A percentile compares a stretch with the other conserved stretches of the same genome.
Evolutionary conservation across 176 grass and related monocot genomes (phyloP).

Genomic region (Oryza australiensis): DNA sequence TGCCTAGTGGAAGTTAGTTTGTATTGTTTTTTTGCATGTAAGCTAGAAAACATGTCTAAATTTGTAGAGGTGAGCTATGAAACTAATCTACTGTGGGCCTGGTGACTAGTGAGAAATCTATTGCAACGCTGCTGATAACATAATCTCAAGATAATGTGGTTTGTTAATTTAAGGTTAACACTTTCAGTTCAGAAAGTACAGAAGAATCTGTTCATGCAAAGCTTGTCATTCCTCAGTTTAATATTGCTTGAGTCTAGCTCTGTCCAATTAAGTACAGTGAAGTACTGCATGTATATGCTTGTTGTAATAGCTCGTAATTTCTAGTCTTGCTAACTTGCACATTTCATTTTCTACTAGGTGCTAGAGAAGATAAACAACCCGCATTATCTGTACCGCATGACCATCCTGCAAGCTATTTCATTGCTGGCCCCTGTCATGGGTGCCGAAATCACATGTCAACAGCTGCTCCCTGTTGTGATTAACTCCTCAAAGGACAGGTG

Average conservation of each 20-base stretch:
- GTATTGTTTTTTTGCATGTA: neutral
- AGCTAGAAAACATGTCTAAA: neutral
- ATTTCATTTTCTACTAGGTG: conserved; percentile 57
- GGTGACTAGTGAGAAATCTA: neutral
- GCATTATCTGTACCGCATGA: conserved; percentile 95
- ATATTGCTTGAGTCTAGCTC: neutral
- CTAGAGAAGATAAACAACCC: conserved; percentile 92
- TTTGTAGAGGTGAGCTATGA: neutral
- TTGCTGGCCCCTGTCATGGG: conserved; percentile 89
- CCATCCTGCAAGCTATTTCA: conserved; percentile 74
- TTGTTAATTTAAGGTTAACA: neutral
- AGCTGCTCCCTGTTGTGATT: conserved; percentile 77
- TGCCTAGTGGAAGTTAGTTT: neutral
- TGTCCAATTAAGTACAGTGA: neutral
- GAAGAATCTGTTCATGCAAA: neutral
- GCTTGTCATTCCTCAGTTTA: neutral
- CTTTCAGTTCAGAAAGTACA: neutral
- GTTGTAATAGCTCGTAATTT: neutral
- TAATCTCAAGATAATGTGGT: neutral
- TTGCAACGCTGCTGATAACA: neutral
- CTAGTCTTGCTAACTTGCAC: conserved; percentile 15
- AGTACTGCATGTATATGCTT: neutral
- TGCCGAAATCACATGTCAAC: conserved; percentile 82
- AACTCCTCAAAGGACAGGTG: conserved; percentile 92
- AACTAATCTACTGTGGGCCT: neutral